Percentiles rank a stretch among this genome's conserved stretches.
These are phyloP conservation scores for Rhodotorula graminis DNA, from an alignment of 768 basidiomycete genomes.

Conservation along the genomic window DNA sequence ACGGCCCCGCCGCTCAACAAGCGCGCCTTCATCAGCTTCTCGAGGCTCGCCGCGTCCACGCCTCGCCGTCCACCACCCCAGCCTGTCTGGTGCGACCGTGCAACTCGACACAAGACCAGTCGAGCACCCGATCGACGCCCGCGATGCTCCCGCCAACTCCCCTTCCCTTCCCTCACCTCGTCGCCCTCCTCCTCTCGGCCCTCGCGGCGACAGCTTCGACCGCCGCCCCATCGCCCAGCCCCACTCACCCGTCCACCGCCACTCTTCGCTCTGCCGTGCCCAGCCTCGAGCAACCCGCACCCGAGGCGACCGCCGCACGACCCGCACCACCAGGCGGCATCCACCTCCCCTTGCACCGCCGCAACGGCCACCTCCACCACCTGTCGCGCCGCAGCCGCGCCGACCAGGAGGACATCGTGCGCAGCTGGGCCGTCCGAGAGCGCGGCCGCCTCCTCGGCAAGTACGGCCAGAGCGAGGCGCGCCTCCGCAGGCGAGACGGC, in stretches of 20 bases:
- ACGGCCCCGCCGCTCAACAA: no score
- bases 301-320: neutral
- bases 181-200: neutral
- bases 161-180: neutral
- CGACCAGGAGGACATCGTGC: conserved; percentile 15
- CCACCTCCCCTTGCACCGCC: conserved; percentile 19
- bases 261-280: neutral
- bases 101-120: neutral
- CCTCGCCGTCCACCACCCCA: no score
- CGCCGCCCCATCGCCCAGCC: neutral
- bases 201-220: neutral
- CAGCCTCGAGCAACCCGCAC: neutral
- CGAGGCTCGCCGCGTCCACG: no score
- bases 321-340: neutral
- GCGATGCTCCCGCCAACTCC: neutral
- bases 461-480: conserved; percentile 22
- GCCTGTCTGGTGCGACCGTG: no score
- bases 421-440: conserved; percentile 35
- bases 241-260: neutral
- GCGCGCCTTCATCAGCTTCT: no score
- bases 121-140: neutral
- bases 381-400: conserved; percentile 2
- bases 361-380: conserved; percentile 16
- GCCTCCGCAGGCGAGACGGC: conserved; percentile 1
- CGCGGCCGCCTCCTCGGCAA: conserved; percentile 19